Percentiles rank a stretch among this genome's conserved stretches.
Conservation (phyloP, 140 eudicot species). For the Erigeron philadelphicus region DNA sequence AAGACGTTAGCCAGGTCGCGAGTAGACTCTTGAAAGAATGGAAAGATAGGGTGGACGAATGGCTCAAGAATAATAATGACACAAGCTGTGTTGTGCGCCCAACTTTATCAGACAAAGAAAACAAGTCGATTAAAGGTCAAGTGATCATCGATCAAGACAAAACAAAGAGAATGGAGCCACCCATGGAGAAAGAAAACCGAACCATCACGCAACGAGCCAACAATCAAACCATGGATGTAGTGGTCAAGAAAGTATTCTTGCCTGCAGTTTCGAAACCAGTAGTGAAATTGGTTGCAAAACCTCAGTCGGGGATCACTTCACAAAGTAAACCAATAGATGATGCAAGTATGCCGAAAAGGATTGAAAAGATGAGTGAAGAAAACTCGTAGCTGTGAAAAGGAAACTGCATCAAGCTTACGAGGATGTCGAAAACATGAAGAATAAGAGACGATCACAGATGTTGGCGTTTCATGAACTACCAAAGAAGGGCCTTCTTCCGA, state of each 20-base stretch:
- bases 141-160: too few species aligned
- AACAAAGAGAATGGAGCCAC: too few species aligned
- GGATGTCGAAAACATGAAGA: background rate
- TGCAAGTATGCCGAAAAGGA: background rate
- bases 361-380: background rate
- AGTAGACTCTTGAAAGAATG: too few species aligned
- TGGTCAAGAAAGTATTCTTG: background rate
- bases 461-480: background rate
- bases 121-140: too few species aligned
- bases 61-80: background rate
- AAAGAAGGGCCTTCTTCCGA: background rate
- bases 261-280: too few species aligned
- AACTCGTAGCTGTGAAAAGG: conserved; percentile 5
- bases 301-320: too few species aligned
- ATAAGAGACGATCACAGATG: conserved; percentile 12
- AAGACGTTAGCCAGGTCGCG: background rate
- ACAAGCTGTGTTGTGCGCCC: too few species aligned
- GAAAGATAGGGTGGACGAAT: background rate
- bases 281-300: too few species aligned
- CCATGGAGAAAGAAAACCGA: background rate
- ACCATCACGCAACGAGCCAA: background rate
- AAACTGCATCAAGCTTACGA: background rate
- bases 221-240: background rate
- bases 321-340: too few species aligned
- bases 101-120: too few species aligned